Percentiles rank a stretch among this genome's conserved stretches.
Evolutionary conservation across 2,329 filamentous ascomycete species (phyloP).

Genomic region (Aspergillus latus): DNA sequence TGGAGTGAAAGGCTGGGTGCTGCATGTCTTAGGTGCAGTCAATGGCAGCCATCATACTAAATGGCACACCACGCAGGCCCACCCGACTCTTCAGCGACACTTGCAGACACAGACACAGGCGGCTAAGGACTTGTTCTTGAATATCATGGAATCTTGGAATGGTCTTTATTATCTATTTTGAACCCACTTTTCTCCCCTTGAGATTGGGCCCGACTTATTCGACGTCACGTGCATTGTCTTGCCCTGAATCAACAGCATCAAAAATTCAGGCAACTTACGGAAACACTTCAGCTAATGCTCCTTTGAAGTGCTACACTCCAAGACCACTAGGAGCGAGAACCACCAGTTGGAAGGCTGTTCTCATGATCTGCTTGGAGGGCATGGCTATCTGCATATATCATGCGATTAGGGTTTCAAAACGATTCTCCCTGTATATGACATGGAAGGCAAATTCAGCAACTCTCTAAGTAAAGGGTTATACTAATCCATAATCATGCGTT

Average conservation of each 20-base stretch:
- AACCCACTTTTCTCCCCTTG: neutral
- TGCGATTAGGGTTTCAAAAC: too few species aligned
- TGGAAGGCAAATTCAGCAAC: too few species aligned
- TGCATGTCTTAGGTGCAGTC: slow-evolving; percentile 5
- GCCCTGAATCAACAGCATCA: neutral
- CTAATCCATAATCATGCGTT: too few species aligned
- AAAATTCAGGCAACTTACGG: neutral
- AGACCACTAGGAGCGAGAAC: too few species aligned
- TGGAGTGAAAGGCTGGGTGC: slow-evolving; percentile 5
- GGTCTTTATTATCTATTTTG: neutral
- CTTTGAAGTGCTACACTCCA: too few species aligned
- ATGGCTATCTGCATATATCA: too few species aligned
- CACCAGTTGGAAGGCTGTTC: too few species aligned
- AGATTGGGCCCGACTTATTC: neutral
- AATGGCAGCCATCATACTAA: neutral
- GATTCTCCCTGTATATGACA: too few species aligned
- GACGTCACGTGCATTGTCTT: slow-evolving; percentile 11
- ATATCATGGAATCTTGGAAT: neutral
- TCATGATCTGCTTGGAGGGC: too few species aligned
- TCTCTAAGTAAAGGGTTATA: too few species aligned
- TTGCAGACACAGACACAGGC: too few species aligned
- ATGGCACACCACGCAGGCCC: neutral
- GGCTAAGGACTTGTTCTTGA: too few species aligned
- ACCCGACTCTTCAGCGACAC: neutral
- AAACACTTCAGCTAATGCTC: neutral